A percentile compares a stretch with the other conserved stretches of the same genome.
Conservation (phyloP, 371 early-diverging fungal species). For the Mortierella sp. region DNA sequence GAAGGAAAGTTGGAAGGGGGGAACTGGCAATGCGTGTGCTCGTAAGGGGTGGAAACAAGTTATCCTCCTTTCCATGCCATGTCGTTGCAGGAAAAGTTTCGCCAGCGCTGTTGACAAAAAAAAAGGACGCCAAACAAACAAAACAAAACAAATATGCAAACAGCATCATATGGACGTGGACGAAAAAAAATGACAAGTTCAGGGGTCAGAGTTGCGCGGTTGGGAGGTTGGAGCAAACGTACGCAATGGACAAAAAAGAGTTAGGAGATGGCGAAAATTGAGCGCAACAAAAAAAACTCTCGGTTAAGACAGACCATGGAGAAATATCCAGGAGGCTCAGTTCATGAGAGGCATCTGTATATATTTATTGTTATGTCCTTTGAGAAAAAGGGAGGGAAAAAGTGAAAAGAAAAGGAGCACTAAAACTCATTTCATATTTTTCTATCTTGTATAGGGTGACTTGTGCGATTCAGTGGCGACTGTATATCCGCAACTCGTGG, state of each 20-base stretch:
- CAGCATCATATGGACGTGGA: neutral
- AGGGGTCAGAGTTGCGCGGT: neutral
- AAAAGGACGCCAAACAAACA: neutral
- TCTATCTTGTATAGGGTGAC: conserved; percentile 25
- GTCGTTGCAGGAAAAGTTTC: neutral
- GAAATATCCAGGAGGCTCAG: neutral
- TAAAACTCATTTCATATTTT: neutral
- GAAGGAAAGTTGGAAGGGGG: neutral
- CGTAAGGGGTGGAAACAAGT: conserved; percentile 5
- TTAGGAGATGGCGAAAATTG: neutral
- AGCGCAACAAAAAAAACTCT: neutral
- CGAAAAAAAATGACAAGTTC: neutral
- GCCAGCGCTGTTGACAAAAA: neutral
- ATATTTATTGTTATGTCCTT: neutral
- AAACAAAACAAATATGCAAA: too few species aligned
- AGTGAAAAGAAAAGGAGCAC: neutral
- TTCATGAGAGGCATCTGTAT: neutral
- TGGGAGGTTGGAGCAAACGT: neutral
- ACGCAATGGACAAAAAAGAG: neutral
- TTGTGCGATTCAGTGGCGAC: conserved; percentile 73
- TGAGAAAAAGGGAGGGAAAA: neutral
- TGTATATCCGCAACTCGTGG: conserved; percentile 68
- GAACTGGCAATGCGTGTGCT: neutral
- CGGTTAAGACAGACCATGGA: neutral
- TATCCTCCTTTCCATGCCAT: neutral